Conservation (phyloP, 1,284 basidiomycete genomes). For the Ustilago crameri region DNA sequence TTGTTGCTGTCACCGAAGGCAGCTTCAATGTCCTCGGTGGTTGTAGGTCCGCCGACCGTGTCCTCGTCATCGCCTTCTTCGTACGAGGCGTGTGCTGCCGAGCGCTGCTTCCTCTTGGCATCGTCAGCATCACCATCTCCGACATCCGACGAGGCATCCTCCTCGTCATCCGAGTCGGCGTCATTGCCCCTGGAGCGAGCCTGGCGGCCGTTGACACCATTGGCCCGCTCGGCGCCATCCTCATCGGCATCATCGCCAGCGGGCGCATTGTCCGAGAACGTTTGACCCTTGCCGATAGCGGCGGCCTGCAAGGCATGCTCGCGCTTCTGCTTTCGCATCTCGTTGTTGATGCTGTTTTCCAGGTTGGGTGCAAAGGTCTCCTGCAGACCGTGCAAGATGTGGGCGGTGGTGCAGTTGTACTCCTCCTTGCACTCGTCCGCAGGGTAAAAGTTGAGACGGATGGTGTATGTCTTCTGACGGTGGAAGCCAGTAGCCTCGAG, state of each 20-base stretch:
- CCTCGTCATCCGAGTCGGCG: slow-evolving; percentile 58
- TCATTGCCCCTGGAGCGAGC: slow-evolving; percentile 32
- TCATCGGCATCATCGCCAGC: slow-evolving; percentile 54
- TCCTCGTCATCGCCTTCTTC: slow-evolving; percentile 70
- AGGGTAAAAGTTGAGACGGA: slow-evolving; percentile 88
- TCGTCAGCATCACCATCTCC: slow-evolving; percentile 81
- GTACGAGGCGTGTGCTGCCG: slow-evolving; percentile 79
- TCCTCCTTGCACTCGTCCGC: slow-evolving; percentile 84
- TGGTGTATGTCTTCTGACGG: slow-evolving; percentile 83
- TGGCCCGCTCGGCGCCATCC: slow-evolving; percentile 75
- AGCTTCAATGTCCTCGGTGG: slow-evolving; percentile 75
- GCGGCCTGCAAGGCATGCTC: slow-evolving; percentile 83
- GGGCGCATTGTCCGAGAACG: slow-evolving; percentile 73
- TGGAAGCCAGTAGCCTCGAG: slow-evolving; percentile 71
- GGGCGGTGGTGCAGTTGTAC: slow-evolving; percentile 80
- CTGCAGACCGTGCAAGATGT: slow-evolving; percentile 81
- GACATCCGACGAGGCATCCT: slow-evolving; percentile 51
- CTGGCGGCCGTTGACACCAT: slow-evolving; percentile 60
- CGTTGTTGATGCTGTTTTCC: slow-evolving; percentile 85
- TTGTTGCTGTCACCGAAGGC: slow-evolving; percentile 70
- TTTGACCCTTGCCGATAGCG: slow-evolving; percentile 76
- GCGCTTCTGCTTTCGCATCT: slow-evolving; percentile 86
- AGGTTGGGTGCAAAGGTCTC: slow-evolving; percentile 83
- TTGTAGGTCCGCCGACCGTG: slow-evolving; percentile 66
- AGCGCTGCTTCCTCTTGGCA: slow-evolving; percentile 74